Conservation (phyloP, 176 grass and related monocot genomes). For the Oryza glumipatula region DNA sequence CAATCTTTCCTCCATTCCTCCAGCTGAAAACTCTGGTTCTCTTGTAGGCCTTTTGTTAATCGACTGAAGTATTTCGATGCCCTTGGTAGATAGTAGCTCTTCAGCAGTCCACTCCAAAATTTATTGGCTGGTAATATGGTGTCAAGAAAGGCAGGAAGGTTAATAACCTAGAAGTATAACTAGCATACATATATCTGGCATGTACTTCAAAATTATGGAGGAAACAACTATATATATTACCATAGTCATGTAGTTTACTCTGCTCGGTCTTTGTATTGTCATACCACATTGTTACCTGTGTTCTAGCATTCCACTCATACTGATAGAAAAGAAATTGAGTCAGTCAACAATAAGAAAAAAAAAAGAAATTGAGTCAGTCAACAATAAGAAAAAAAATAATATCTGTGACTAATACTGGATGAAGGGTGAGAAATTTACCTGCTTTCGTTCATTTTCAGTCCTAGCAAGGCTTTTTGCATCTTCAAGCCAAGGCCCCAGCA, state of each 20-base stretch:
- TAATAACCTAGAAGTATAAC: slow-evolving; percentile 1
- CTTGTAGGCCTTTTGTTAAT: slow-evolving; percentile 61
- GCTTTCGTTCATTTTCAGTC: slow-evolving; percentile 57
- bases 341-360: not conserved
- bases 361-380: slow-evolving; percentile 20
- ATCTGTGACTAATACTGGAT: slow-evolving; percentile 4
- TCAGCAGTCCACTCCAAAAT: slow-evolving; percentile 93
- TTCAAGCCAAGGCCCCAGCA: slow-evolving; percentile 92
- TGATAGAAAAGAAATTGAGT: slow-evolving; percentile 39
- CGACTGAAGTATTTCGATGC: slow-evolving; percentile 85
- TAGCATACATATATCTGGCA: not conserved
- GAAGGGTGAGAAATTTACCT: slow-evolving; percentile 53
- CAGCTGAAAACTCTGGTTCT: slow-evolving; percentile 64
- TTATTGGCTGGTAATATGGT: slow-evolving; percentile 66
- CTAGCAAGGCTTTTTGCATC: slow-evolving; percentile 77
- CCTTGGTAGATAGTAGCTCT: slow-evolving; percentile 86
- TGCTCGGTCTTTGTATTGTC: slow-evolving; percentile 82
- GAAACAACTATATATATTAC: slow-evolving; percentile 42
- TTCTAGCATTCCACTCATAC: slow-evolving; percentile 98
- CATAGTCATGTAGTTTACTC: slow-evolving; percentile 93
- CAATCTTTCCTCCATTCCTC: slow-evolving; percentile 86
- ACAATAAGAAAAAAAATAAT: not conserved
- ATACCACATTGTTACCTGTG: slow-evolving; percentile 99
- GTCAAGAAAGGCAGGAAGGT: not conserved
- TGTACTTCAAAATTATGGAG: slow-evolving; percentile 18